A percentile compares a stretch with the other conserved stretches of the same genome.
These are phyloP conservation scores for Vitis hybrid DNA, from an alignment of 177 flowering plant species.

Conservation along the genomic window DNA sequence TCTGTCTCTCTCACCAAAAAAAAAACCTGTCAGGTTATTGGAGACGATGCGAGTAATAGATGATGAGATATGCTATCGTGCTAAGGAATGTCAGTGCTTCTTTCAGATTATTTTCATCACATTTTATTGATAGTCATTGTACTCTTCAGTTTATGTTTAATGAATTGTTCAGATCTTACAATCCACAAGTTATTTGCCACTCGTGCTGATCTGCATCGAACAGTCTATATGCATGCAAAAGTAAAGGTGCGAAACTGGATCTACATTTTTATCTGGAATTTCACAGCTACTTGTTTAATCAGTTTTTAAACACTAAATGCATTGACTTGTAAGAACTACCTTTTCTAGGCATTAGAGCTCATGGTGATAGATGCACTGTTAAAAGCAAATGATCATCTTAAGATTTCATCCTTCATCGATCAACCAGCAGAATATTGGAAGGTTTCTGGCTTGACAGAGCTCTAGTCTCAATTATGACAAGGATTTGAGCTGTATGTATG, in stretches of 20 bases:
- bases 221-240: slow-evolving; percentile 87
- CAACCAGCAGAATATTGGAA: slow-evolving; percentile 78
- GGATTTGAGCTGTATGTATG: background rate
- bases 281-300: background rate
- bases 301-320: background rate
- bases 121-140: background rate
- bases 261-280: background rate
- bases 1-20: too few relatives aligned
- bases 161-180: slow-evolving; percentile 55
- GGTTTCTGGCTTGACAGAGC: slow-evolving; percentile 32
- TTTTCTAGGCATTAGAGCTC: slow-evolving; percentile 74
- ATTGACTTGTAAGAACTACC: background rate
- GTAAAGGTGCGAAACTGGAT: slow-evolving; percentile 55
- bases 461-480: background rate
- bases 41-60: slow-evolving; percentile 78
- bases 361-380: slow-evolving; percentile 81
- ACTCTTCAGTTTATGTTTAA: background rate
- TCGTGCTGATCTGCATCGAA: slow-evolving; percentile 80
- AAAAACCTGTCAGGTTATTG: slow-evolving; percentile 52
- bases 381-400: slow-evolving; percentile 48
- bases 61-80: slow-evolving; percentile 81
- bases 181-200: slow-evolving; percentile 68
- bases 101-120: slow-evolving; percentile 1
- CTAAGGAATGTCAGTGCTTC: slow-evolving; percentile 72
- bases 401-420: slow-evolving; percentile 40